Base-by-base conservation (phyloP, 306 rosid genomes). In the Vigna radiata region DNA sequence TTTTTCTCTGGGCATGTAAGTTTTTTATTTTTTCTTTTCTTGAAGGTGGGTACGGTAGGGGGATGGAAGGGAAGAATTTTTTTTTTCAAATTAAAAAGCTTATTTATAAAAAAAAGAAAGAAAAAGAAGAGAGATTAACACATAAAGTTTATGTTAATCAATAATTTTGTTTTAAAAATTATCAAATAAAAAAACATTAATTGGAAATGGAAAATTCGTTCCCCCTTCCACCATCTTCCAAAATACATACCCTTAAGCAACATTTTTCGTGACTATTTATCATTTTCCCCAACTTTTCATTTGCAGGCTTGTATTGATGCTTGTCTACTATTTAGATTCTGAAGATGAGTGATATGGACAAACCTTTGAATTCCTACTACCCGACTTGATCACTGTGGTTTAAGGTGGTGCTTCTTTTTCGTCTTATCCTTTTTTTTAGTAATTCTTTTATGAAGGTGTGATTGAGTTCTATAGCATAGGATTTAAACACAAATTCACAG, bases 261-360 rank as follows among this genome's bases (percentile, higher is more conserved):
- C 11, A 8, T 37, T 69, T 53, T 55, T 75, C 53, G 5, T 79
- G 65, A 36, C 7, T 44, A 19, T 78, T 73, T 50, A 37, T 67
- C 36, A 54, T 63, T 17, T 41, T 31, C 43, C 33, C 55, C 23
- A n/a, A 74, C 78, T 75, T 88, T 77, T 75, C 71, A 74, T 83
- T 77, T 90, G 93, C 96, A 93, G 96, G 96, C 94, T 93, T 76
- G 85, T 86, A 47, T 70, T 93, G 82, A 73, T 89, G 29, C 88
- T 74, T 44, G 87, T 90, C 88, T 79, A 84, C 85, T 82, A 84
- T 31, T 84, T 93, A 75, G 83, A 88, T 41, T 66, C 77, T 19
- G 95, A 83, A 50, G 98, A 88, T 53, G 86, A 89, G 27, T 77
- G 77, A 85, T 50, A 59, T 70, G 77, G 78, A 86, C 59, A 65